These are phyloP conservation scores for Dendrobium huoshanense DNA, from an alignment of 106 monocot genomes.

Conservation along the genomic window DNA sequence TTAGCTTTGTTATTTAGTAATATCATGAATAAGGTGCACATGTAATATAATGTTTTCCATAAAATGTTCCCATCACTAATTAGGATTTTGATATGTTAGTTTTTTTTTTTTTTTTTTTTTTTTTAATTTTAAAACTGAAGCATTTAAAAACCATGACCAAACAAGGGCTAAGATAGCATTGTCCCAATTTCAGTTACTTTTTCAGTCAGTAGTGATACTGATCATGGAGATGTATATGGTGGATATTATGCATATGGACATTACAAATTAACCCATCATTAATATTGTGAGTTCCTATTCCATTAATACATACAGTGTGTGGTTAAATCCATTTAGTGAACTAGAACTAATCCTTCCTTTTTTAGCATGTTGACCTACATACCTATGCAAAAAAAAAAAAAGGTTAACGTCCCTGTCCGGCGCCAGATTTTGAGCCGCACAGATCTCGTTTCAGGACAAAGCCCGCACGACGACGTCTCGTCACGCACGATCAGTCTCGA, in stretches of 20 bases:
- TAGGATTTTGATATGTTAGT: neutral
- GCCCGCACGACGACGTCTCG: no score
- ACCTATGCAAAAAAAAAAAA: no score
- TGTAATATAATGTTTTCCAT: neutral
- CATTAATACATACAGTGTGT: no score
- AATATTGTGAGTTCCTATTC: neutral
- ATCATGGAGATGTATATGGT: neutral
- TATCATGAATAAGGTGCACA: neutral
- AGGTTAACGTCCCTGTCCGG: no score
- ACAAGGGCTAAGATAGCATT: neutral
- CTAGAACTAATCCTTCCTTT: no score
- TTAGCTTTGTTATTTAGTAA: neutral
- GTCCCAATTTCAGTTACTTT: neutral
- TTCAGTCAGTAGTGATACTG: neutral
- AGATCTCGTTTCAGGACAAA: no score
- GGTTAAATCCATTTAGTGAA: no score
- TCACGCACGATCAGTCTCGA: no score
- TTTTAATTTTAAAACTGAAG: neutral
- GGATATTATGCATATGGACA: neutral
- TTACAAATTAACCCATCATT: neutral
- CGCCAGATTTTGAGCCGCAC: no score
- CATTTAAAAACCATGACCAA: neutral
- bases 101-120: neutral
- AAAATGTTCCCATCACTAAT: neutral
- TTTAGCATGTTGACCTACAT: no score